Conservation (phyloP, 140 eudicot genomes). For the Cichorium intybus region DNA sequence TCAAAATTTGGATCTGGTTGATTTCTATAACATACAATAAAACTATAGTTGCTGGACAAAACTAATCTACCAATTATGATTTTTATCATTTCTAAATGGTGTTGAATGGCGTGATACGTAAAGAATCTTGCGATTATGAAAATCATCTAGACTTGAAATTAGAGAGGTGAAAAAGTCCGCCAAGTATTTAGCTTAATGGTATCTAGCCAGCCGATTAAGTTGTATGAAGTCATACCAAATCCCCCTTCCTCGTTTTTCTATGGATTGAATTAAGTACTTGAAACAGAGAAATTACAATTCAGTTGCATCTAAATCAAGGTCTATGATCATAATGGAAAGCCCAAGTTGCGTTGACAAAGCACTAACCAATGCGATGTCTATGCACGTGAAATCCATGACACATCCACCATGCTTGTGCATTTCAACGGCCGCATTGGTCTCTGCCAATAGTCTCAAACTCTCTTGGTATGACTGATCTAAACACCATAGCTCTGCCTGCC, state of each 20-base stretch:
- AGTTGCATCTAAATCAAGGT: no score
- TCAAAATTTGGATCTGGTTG: not conserved
- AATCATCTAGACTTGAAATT: no score
- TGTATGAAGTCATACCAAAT: no score
- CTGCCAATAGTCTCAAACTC: constrained; percentile 61
- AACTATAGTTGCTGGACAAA: not conserved
- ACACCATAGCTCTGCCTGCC: constrained; percentile 63
- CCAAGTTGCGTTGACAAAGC: not conserved
- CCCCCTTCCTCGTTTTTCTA: no score
- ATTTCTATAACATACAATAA: not conserved
- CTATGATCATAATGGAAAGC: not conserved
- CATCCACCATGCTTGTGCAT: constrained; percentile 72
- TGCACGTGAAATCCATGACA: constrained; percentile 59
- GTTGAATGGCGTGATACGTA: no score
- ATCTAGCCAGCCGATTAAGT: no score
- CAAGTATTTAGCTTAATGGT: no score
- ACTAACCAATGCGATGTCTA: constrained; percentile 50
- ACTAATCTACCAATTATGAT: not conserved
- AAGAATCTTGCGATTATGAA: no score
- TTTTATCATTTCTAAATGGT: not conserved
- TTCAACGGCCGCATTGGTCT: constrained; percentile 86
- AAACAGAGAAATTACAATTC: no score
- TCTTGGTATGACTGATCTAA: constrained; percentile 52
- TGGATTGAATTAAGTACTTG: no score
- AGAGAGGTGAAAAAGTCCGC: no score